Base-by-base conservation (phyloP, 2,329 filamentous ascomycete genomes). In the Blastomyces parvus region DNA sequence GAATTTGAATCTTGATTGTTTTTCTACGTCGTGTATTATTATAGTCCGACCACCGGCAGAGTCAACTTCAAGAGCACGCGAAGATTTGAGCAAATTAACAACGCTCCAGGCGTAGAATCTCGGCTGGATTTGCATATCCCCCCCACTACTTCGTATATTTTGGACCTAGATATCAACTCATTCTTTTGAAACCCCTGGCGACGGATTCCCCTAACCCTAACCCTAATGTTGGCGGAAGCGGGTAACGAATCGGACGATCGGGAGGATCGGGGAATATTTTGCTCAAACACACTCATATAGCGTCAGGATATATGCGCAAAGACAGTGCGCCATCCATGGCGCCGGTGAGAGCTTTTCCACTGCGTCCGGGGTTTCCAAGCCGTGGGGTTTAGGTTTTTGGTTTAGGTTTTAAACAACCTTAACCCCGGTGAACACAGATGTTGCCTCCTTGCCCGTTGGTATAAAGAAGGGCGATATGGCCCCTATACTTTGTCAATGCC, bases 31-130 rank as follows among this genome's bases (percentile, higher is more conserved):
- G 5, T 36, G n/a, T n/a, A n/a, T n/a, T n/a, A n/a, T n/a, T n/a
- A 8, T 36, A 36, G 33, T 36, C 33, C 30, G 1, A 36, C 1
- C 33, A 8, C 33, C 4, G 6, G 33, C 33, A 36, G 7, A 36
- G 7, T 36, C 33, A 36, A 36, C 33, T 36, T 8, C 33, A 9
- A 36, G 33, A 9, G 33, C 33, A 36, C 17, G 48, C 22, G 48
- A 52, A 52, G 25, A 22, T 55, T 55, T 55, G 52, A 55, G 52
- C 52, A 36, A 4, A 55, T 55, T 52, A 52, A 27, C 22, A 52
- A 22, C 44, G 14, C n/a, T 46, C 19, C 40, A 42, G n/a, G 22
- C 7, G 33, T 36, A 36, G 7, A 36, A 36, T 36, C 33, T 36
- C 33, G 8, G 33, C 33, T 36, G 7, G 7, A 36, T 9, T 36